A percentile compares a stretch with the other conserved stretches of the same genome.
Conservation (phyloP, 495 filamentous ascomycete genomes). For the Choiromyces venosus region DNA sequence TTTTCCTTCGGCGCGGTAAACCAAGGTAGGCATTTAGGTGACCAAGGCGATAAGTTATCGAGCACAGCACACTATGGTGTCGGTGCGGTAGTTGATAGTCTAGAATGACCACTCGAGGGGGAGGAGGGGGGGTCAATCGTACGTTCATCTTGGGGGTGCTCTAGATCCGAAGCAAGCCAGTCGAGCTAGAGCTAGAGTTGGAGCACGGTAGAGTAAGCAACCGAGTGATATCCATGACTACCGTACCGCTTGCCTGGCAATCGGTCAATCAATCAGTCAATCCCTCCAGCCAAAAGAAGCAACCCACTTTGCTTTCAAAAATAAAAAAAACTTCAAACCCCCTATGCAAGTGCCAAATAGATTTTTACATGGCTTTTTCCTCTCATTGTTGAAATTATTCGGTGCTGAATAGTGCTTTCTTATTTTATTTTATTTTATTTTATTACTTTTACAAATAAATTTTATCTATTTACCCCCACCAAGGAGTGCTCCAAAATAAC, state of each 20-base stretch:
- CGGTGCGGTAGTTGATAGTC: neutral
- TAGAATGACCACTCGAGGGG: neutral
- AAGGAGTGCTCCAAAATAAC: no score
- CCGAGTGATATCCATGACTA: constrained; percentile 2
- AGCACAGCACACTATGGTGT: neutral
- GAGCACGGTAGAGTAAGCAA: no score
- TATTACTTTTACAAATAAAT: no score
- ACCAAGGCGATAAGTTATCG: neutral
- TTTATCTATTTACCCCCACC: no score
- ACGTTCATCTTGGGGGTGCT: neutral
- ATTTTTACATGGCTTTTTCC: no score
- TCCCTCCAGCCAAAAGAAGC: neutral
- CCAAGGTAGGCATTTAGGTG: neutral
- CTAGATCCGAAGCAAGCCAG: neutral
- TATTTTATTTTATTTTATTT: no score
- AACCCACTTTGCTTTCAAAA: neutral
- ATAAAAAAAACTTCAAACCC: neutral
- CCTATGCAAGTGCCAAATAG: no score
- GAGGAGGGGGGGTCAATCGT: neutral
- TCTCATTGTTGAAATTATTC: no score
- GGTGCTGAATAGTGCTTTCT: no score
- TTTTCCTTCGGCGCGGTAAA: neutral
- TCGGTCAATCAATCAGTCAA: neutral
- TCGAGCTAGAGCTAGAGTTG: neutral
- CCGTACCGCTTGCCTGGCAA: neutral